Percentiles rank a stretch among this genome's conserved stretches.
Conservation (phyloP, 2,329 filamentous ascomycete genomes). For the Chaetomiaceae sp. region DNA sequence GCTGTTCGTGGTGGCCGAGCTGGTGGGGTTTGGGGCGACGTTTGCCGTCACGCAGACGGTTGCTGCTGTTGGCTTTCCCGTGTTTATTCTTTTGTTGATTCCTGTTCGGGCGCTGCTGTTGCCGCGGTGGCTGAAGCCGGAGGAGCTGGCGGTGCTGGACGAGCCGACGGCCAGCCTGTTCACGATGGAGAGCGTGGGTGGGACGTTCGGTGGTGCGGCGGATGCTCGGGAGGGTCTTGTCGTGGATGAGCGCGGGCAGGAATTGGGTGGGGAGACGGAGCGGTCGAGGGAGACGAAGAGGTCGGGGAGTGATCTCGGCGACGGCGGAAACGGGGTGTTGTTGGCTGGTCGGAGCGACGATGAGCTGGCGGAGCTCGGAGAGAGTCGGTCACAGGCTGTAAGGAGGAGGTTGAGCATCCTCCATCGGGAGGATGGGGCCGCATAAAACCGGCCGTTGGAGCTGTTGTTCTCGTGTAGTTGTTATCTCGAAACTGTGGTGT, state of each 20-base stretch:
- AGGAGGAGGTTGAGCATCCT: slow-evolving; percentile 15
- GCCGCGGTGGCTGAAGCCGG: slow-evolving; percentile 52
- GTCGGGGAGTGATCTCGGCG: slow-evolving; percentile 1
- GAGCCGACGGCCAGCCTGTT: slow-evolving; percentile 69
- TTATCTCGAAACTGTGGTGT: background rate
- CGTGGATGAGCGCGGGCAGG: slow-evolving; percentile 9
- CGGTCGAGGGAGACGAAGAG: slow-evolving; percentile 2
- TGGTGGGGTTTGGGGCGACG: slow-evolving; percentile 67
- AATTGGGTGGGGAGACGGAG: slow-evolving; percentile 5
- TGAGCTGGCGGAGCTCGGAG: slow-evolving; percentile 34
- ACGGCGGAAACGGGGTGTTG: slow-evolving; percentile 5
- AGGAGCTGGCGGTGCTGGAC: slow-evolving; percentile 60
- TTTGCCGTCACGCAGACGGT: slow-evolving; percentile 79
- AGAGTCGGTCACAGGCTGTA: slow-evolving; percentile 17
- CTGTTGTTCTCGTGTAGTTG: background rate
- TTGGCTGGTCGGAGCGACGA: slow-evolving; percentile 25
- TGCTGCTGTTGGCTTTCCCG: slow-evolving; percentile 73
- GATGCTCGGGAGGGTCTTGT: background rate
- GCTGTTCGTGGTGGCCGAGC: slow-evolving; percentile 62
- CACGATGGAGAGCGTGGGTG: slow-evolving; percentile 70
- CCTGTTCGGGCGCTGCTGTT: slow-evolving; percentile 59
- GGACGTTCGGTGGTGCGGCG: slow-evolving; percentile 42
- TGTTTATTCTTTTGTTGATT: slow-evolving; percentile 65
- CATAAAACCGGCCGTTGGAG: background rate
- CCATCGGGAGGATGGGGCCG: slow-evolving; percentile 9